Conservation (phyloP, 768 basidiomycete species). For the Saitozyma sp. region DNA sequence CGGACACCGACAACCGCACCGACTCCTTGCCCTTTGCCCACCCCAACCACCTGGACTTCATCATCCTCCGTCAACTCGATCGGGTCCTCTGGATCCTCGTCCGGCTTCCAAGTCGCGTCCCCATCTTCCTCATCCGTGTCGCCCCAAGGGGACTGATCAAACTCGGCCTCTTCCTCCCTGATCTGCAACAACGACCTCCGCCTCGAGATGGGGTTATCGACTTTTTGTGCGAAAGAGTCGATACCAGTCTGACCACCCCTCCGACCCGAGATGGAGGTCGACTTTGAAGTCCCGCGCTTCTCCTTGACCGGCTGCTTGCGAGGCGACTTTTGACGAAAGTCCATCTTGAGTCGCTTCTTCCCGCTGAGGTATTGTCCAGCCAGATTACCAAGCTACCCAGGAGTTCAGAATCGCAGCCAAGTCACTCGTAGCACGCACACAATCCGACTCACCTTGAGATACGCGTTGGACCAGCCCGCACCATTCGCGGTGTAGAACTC, state of each 20-base stretch:
- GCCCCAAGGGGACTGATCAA: constrained; percentile 43
- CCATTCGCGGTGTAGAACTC: constrained; percentile 57
- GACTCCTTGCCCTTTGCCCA: background rate
- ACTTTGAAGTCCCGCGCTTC: constrained; percentile 4
- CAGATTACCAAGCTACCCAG: constrained; percentile 23
- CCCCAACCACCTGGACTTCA: constrained; percentile 8
- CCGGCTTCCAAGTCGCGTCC: background rate
- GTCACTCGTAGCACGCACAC: background rate
- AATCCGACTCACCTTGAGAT: constrained; percentile 47
- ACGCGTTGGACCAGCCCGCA: constrained; percentile 53
- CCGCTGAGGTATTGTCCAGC: constrained; percentile 25
- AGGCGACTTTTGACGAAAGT: constrained; percentile 36
- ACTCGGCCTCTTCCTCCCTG: constrained; percentile 27
- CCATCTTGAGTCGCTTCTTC: constrained; percentile 29
- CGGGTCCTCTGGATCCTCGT: constrained; percentile 22
- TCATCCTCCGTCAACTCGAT: constrained; percentile 24
- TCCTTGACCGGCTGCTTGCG: constrained; percentile 10
- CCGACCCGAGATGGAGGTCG: background rate
- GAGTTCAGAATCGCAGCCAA: background rate
- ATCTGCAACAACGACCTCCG: constrained; percentile 35
- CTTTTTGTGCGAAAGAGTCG: background rate
- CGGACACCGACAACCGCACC: no score
- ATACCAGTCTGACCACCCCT: constrained; percentile 8
- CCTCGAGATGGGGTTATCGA: constrained; percentile 27
- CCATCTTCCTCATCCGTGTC: constrained; percentile 41